phyloP scores from a whole-genome alignment of 2,329 filamentous ascomycete genomes.

The Botrytis galanthina region DNA sequence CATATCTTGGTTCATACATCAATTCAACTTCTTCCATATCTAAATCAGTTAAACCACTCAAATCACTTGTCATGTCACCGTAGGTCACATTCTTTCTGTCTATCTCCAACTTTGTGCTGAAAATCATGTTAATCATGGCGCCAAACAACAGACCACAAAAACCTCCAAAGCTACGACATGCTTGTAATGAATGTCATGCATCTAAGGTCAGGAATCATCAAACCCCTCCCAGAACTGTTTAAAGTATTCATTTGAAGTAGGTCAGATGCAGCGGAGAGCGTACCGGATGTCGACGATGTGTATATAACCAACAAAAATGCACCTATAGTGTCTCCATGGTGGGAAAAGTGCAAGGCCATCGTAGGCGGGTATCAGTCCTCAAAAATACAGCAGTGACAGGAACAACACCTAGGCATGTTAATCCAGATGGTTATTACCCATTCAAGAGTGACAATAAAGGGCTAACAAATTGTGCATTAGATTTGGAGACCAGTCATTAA shows the following conservation, averaged over 20 bases:
- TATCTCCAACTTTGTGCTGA: background rate
- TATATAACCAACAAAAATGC: constrained; percentile 15
- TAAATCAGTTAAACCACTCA: background rate
- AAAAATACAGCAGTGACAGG: background rate
- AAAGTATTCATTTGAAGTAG: constrained; percentile 10
- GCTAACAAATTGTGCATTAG: background rate
- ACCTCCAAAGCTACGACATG: constrained; percentile 17
- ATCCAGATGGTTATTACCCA: background rate
- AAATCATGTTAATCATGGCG: background rate
- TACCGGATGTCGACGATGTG: constrained; percentile 15
- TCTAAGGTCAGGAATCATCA: constrained; percentile 4
- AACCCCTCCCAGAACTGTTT: background rate
- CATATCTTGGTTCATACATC: background rate
- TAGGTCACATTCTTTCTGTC: background rate
- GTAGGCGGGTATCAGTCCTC: background rate
- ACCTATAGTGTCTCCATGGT: constrained; percentile 19
- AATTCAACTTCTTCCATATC: too few species aligned
- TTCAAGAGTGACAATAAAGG: background rate
- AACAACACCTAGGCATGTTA: background rate
- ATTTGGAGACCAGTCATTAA: background rate
- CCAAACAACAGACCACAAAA: constrained; percentile 5
- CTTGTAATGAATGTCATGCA: constrained; percentile 20
- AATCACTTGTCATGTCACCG: background rate
- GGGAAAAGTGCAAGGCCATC: constrained; percentile 16
- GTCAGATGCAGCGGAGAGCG: constrained; percentile 16